Evolutionary conservation across 2,329 filamentous ascomycete species (phyloP).

Genomic region (Fusarium concolor): DNA sequence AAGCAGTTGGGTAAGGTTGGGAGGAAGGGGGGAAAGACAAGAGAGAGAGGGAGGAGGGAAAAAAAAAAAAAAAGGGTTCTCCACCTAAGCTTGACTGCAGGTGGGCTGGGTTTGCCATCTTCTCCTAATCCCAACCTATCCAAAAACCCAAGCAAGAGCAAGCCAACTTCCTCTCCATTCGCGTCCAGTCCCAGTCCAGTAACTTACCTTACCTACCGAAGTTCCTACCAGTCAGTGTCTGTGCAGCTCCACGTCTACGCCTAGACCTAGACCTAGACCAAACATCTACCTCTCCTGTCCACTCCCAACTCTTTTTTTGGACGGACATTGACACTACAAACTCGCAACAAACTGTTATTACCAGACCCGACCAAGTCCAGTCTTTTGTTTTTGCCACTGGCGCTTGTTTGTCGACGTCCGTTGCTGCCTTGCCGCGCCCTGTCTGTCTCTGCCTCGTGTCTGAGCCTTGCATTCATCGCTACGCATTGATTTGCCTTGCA

Average conservation of each 20-base stretch:
- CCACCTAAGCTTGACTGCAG: constrained; percentile 31
- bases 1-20: constrained; percentile 27
- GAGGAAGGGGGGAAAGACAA: neutral
- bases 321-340: constrained; percentile 18
- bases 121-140: constrained; percentile 19
- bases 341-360: constrained; percentile 22
- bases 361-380: constrained; percentile 1
- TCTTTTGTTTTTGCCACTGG: constrained; percentile 34
- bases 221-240: neutral
- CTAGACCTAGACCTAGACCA: constrained; percentile 34
- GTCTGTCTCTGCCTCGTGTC: constrained; percentile 8
- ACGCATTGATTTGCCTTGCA: constrained; percentile 33
- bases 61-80: constrained; percentile 29
- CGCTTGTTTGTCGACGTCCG: constrained; percentile 29
- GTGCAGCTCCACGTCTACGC: constrained; percentile 33
- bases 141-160: constrained; percentile 8
- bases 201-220: neutral
- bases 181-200: neutral
- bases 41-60: too few species aligned
- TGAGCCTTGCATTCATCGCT: constrained; percentile 29
- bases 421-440: constrained; percentile 32
- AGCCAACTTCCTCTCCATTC: constrained; percentile 32
- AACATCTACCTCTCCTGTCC: constrained; percentile 36
- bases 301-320: constrained; percentile 35
- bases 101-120: constrained; percentile 22